These are phyloP conservation scores for Macrotyloma uniflorum DNA, from an alignment of 306 rosid genomes.

Conservation along the genomic window DNA sequence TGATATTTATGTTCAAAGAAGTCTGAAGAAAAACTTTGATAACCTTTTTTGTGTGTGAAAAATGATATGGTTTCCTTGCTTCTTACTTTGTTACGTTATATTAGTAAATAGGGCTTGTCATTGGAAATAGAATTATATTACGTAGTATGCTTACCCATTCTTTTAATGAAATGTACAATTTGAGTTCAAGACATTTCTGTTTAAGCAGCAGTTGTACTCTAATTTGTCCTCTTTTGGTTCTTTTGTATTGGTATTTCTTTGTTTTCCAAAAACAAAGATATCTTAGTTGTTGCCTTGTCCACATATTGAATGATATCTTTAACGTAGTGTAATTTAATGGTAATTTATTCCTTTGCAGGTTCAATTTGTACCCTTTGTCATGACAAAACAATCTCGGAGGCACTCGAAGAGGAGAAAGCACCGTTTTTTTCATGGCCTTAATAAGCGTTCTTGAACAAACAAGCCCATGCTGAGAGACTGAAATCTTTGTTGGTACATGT, in stretches of 20 bases:
- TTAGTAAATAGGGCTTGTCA: background rate
- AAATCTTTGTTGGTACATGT: no score
- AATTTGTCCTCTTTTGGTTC: background rate
- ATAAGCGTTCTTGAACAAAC: constrained; percentile 51
- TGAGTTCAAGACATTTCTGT: constrained; percentile 5
- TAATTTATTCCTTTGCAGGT: constrained; percentile 54
- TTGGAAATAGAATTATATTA: constrained; percentile 3
- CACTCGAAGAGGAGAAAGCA: constrained; percentile 85
- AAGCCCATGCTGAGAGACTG: no score
- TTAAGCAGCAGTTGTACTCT: no score
- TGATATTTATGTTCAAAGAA: constrained; percentile 2
- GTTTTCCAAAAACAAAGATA: no score
- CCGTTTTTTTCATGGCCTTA: constrained; percentile 89
- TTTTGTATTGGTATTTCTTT: background rate
- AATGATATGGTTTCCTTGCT: background rate
- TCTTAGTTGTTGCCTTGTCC: no score
- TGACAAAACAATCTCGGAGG: constrained; percentile 56
- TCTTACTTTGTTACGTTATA: background rate
- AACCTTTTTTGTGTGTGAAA: background rate
- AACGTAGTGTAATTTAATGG: background rate
- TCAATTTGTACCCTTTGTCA: constrained; percentile 60
- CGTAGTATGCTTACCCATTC: background rate
- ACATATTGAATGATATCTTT: background rate
- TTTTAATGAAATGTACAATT: background rate
- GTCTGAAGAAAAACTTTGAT: background rate